Evolutionary conservation across 78 protist species (phyloP), one percentile per base, ranked within the genome.

Genomic region (Cavenderia fasciculata): DNA sequence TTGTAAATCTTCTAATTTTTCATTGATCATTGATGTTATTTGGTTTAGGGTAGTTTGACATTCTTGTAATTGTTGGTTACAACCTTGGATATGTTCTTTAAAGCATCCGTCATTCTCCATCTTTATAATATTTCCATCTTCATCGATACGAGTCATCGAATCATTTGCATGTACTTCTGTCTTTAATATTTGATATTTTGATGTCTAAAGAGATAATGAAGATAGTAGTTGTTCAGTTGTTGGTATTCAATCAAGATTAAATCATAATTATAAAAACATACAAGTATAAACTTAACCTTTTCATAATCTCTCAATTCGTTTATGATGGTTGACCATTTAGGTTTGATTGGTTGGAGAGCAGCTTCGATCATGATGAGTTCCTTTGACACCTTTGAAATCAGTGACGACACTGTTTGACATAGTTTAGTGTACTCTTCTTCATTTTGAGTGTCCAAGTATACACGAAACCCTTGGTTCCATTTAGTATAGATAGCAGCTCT

Each of bases 151-250:
- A 6, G 18, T 57, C 54, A 27, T 82, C 27, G 51, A 7, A 56
- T 46, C 19, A 57, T 72, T 82, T 25, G 65, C 38, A 27, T 56
- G 62, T 54, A 82, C 44, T 46, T 82, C 90, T 21, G 75, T 19
- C 57, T 68, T 82, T 52, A 82, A 57, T 10, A 82, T 59, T 56
- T 82, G 90, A 33, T 82, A 25, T 68, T 82, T 54, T 68, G 78
- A 47, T 29, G 90, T 82, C 79, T 78, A 40, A 47, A 6, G 31
- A 59, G 19, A 4, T 4, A 21, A 6, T 8, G 5, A 66, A 0
- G 2, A 43, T 18, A 66, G 16, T 25, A 2, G 25, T 40, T 33
- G 40, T 70, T 8, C 25, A 34, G 12, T 49, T 49, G 54, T 49
- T 49, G 12, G 14, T 49, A 14, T 12, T 49, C 14, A 49, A 14